Conservation (phyloP, 257 asterid genomes). For the Eucommia ulmoides region DNA sequence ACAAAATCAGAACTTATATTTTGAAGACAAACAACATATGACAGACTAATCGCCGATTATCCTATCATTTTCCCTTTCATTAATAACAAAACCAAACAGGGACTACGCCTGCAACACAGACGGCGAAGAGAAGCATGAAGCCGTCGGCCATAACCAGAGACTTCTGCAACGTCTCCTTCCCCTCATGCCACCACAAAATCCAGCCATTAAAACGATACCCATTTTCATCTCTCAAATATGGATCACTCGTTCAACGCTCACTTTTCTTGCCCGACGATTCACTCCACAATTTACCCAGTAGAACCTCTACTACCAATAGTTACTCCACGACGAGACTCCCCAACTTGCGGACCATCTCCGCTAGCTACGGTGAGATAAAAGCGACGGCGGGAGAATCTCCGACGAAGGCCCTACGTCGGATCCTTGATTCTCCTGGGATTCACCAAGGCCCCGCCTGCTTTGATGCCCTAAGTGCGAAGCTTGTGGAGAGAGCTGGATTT, state of each 20-base stretch:
- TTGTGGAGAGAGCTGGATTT: conserved; percentile 79
- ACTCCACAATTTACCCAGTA: not conserved
- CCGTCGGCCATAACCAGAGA: not conserved
- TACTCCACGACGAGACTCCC: not conserved
- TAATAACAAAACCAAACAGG: no score
- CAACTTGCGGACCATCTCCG: not conserved
- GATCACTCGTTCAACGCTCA: not conserved
- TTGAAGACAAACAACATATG: no score
- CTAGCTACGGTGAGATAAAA: conserved; percentile 5
- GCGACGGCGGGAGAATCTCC: conserved; percentile 23
- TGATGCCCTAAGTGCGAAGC: conserved; percentile 87
- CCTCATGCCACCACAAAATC: no score
- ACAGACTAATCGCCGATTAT: no score
- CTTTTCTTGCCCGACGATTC: not conserved
- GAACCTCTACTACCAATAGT: no score
- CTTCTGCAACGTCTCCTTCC: no score
- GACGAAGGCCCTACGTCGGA: conserved; percentile 42
- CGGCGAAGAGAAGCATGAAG: not conserved
- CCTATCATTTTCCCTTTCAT: no score
- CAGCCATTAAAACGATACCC: not conserved
- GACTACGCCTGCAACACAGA: not conserved
- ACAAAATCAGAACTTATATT: no score
- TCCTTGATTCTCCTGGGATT: conserved; percentile 56
- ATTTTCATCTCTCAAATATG: not conserved
- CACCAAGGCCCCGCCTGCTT: conserved; percentile 95